Conservation (phyloP, 805 yeast genomes). For the Wickerhamomyces bisporus region DNA sequence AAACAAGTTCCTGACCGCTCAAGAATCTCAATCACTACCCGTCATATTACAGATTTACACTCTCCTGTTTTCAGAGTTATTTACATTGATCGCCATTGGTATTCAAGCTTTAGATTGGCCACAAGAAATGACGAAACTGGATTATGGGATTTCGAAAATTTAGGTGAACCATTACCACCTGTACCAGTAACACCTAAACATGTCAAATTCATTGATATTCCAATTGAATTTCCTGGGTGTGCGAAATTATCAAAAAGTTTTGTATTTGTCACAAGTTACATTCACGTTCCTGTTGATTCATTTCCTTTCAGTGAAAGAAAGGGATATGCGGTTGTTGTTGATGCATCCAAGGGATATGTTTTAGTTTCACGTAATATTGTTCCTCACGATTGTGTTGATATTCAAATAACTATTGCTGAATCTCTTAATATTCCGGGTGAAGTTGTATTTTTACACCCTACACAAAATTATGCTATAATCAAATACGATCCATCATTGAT, state of each 20-base stretch:
- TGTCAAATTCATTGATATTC: constrained; percentile 68
- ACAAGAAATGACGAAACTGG: constrained; percentile 54
- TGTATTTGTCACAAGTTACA: constrained; percentile 59
- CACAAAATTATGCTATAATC: constrained; percentile 77
- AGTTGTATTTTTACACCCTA: constrained; percentile 82
- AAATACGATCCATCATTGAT: constrained; percentile 77
- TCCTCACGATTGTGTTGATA: constrained; percentile 74
- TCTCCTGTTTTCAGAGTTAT: constrained; percentile 62
- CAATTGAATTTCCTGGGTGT: constrained; percentile 49
- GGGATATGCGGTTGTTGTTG: constrained; percentile 77
- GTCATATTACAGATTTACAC: constrained; percentile 79
- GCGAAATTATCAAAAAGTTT: constrained; percentile 59
- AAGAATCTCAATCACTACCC: constrained; percentile 63
- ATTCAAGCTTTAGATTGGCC: constrained; percentile 63
- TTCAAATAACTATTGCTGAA: constrained; percentile 77
- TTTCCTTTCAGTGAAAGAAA: constrained; percentile 54
- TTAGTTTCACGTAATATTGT: constrained; percentile 72
- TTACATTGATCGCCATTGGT: constrained; percentile 84
- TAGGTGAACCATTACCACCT: constrained; percentile 56
- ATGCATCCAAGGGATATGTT: constrained; percentile 74
- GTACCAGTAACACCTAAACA: constrained; percentile 43
- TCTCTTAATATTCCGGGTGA: constrained; percentile 75
- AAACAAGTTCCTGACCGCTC: constrained; percentile 69
- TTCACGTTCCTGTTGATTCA: constrained; percentile 75
- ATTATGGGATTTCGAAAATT: constrained; percentile 48